phyloP scores from a whole-genome alignment of 352 stramenopile genomes.

The Phytophthora sp. region DNA sequence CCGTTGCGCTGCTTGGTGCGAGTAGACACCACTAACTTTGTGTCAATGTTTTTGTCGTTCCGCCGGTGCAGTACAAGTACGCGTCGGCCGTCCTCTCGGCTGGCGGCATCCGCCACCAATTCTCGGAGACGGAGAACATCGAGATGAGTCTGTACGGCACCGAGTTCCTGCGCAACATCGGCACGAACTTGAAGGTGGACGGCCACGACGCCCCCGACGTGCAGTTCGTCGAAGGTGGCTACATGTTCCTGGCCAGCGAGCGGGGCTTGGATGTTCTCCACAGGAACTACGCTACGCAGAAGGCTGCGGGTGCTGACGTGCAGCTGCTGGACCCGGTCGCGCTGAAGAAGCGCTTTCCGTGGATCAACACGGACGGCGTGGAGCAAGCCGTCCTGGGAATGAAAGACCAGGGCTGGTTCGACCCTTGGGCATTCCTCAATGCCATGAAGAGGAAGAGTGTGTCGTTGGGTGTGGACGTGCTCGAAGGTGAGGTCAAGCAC shows the following conservation, averaged over 20 bases:
- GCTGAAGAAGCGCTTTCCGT: slow-evolving; percentile 72
- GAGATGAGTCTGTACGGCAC: slow-evolving; percentile 83
- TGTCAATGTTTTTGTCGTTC: not conserved
- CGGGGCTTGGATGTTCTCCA: slow-evolving; percentile 61
- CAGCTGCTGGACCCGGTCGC: slow-evolving; percentile 57
- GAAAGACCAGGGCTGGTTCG: slow-evolving; percentile 85
- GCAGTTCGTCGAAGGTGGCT: slow-evolving; percentile 82
- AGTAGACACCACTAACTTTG: slow-evolving; percentile 7
- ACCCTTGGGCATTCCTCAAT: slow-evolving; percentile 80
- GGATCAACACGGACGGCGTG: slow-evolving; percentile 74
- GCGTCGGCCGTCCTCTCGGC: slow-evolving; percentile 79
- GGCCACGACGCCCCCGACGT: slow-evolving; percentile 67
- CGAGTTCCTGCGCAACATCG: slow-evolving; percentile 64
- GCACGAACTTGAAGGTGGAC: slow-evolving; percentile 57
- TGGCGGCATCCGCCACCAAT: slow-evolving; percentile 85
- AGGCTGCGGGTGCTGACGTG: slow-evolving; percentile 51
- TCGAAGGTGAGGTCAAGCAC: slow-evolving; percentile 72
- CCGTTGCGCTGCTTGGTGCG: not conserved
- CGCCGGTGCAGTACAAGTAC: slow-evolving; percentile 74
- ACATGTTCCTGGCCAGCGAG: slow-evolving; percentile 82
- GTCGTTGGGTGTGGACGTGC: slow-evolving; percentile 70
- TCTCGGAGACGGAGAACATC: slow-evolving; percentile 79
- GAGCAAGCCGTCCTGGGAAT: slow-evolving; percentile 65
- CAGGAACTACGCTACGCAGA: slow-evolving; percentile 60
- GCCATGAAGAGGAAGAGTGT: slow-evolving; percentile 80